Conservation (phyloP, 805 yeast genomes). For the Sugiyamaella qingdaonensis region DNA sequence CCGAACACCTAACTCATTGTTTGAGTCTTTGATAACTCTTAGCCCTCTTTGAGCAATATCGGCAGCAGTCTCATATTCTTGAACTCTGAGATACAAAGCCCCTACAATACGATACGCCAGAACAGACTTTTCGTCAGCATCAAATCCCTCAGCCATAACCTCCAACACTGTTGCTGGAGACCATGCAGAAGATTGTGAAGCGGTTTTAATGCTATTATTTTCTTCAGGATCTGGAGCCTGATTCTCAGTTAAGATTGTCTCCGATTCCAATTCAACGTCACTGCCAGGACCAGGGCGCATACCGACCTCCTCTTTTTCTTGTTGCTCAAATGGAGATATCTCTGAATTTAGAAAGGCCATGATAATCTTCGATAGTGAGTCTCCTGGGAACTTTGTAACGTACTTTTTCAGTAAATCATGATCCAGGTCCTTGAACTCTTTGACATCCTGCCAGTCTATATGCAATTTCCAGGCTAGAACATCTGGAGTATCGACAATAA, state of each 20-base stretch:
- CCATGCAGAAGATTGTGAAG: slow-evolving; percentile 18
- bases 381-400: slow-evolving; percentile 51
- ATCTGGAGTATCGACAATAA: slow-evolving; percentile 58
- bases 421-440: slow-evolving; percentile 47
- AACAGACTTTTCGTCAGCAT: slow-evolving; percentile 39
- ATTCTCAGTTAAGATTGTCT: slow-evolving; percentile 5
- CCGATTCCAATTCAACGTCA: slow-evolving; percentile 23
- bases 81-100: slow-evolving; percentile 52
- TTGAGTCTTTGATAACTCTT: slow-evolving; percentile 39
- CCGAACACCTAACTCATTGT: slow-evolving; percentile 38
- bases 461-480: slow-evolving; percentile 67
- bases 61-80: slow-evolving; percentile 61
- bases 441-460: slow-evolving; percentile 69
- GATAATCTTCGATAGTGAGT: slow-evolving; percentile 59
- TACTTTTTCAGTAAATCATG: slow-evolving; percentile 45
- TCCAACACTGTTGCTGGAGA: slow-evolving; percentile 47
- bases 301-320: neutral
- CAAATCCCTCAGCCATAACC: slow-evolving; percentile 49
- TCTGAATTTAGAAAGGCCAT: slow-evolving; percentile 65
- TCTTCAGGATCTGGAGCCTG: slow-evolving; percentile 9
- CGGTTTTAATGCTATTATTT: slow-evolving; percentile 8
- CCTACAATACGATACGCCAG: slow-evolving; percentile 65
- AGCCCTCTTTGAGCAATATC: slow-evolving; percentile 59
- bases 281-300: slow-evolving; percentile 23
- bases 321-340: slow-evolving; percentile 52